Evolutionary conservation across 495 filamentous ascomycete genomes (phyloP), one percentile per base, ranked within the genome.

Genomic region (Neurospora sp.): DNA sequence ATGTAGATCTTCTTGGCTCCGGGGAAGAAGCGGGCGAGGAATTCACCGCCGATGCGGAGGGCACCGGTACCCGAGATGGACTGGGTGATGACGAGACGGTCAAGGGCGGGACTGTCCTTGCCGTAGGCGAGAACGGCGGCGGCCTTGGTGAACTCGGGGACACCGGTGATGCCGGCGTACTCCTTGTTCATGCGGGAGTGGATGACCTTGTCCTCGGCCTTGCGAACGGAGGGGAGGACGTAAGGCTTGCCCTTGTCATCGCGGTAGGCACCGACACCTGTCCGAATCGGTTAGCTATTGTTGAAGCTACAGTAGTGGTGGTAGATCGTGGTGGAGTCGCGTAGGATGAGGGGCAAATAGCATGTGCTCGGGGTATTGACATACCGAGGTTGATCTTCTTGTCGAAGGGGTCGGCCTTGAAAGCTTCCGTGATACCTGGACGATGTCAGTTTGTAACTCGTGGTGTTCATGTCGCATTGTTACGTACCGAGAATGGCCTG

Each of bases 11-110:
- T 93, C 90, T 97, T 99, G 73, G 87, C 88, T 80, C 89, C 86
- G 39, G 96, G 94, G 86, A 91, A 98, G 88, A 92, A 94, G 74
- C 93, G 91, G 79, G 92, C 82, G 68, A 99, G 87, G 88, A 98
- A 99, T 76, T 93, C 93, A 79, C 91, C 96, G 74, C 93, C 96
- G 76, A 99, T 96, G 76, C 96, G 90, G 74, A 99, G 89, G 73
- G 96, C 95, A 77, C 96, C 96, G 70, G 96, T 99, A 71, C 96
- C 96, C 71, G 96, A 99, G 86, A 99, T 97, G 82, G 94, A 92
- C 86, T 99, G 96, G 39, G 96, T 97, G 84, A 97, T 94, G 81
- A 91, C 94, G 59, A 99, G 85, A 70, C 94, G 89, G 80, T 92
- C 89, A 77, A 98, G 86, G 72, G 90, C 89, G 20, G 89, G 79